Percentiles rank a stretch among this genome's conserved stretches.
Evolutionary conservation across 164 flowering plant genomes (phyloP).

Genomic region (Piper betle): DNA sequence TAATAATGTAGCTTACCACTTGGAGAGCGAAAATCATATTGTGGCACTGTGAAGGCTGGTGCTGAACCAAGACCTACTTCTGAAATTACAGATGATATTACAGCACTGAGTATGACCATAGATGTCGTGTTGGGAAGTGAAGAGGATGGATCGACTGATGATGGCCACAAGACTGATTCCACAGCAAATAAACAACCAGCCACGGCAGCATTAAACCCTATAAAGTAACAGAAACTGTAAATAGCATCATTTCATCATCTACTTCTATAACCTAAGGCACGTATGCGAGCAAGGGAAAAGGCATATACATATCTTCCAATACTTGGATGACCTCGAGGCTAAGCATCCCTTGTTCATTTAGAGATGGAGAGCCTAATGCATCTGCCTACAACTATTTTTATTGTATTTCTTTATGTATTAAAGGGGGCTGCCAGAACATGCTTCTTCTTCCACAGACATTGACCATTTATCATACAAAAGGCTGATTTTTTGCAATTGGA

Average conservation of each 20-base stretch:
- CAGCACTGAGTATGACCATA: conserved; percentile 92
- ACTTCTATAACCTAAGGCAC: no score
- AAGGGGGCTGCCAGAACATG: no score
- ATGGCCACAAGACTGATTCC: conserved; percentile 90
- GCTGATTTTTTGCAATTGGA: no score
- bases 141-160: conserved; percentile 43
- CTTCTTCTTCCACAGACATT: no score
- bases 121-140: conserved; percentile 82
- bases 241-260: not conserved
- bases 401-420: no score
- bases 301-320: no score
- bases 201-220: conserved; percentile 97
- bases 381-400: no score
- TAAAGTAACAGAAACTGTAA: not conserved
- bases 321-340: no score
- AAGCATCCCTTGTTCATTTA: no score
- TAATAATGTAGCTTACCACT: conserved; percentile 37
- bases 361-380: no score
- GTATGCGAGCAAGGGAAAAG: no score
- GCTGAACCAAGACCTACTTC: conserved; percentile 85
- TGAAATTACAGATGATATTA: conserved; percentile 75
- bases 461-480: no score
- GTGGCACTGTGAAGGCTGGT: conserved; percentile 88
- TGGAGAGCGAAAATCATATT: conserved; percentile 82
- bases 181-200: conserved; percentile 95